Base-by-base conservation (phyloP, 495 filamentous ascomycete species). In the Amorphotheca resinae region DNA sequence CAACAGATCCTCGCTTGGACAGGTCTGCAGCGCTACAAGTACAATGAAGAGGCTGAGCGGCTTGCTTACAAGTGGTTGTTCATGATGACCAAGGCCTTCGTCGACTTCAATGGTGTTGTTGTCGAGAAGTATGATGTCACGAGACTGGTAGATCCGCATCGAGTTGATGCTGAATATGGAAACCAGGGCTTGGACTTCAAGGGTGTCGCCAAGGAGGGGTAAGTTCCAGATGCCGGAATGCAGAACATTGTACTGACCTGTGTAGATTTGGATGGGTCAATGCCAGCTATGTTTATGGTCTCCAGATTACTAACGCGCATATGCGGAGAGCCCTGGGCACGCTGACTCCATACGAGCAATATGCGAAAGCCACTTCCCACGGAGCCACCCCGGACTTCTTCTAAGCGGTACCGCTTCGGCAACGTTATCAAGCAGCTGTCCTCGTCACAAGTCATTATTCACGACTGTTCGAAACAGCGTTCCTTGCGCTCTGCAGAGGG, bases 91-190 rank as follows among this genome's bases (percentile, higher is more conserved):
- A 93, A 91, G 60, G 84, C 87, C 0, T 98, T 96, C 63, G 84
- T 93, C 18, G 87, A 98, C 54, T 96, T 87, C 69, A 94, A 95
- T 53, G 91, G 91, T 16, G 85, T 94, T 22, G 87, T 98, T 15
- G 91, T 95, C 0, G 91, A 98, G 65, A 98, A 98, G 60, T 98
- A 98, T 65, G 84, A 98, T 62, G 91, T 98, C 34, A 96, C 91
- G 35, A 65, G 84, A 40, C 77, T 77, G 17, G 75, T 87, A 50
- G 86, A 89, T 52, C 84, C 91, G 20, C 91, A 96, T 58, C 77
- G 81, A 17, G 91, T 98, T 6, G 82, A 86, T 57, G 91, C 91
- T 44, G 91, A 98, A 62, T 98, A 98, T 58, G 91, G 91, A 1
- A 98, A 98, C 56, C 91, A 98, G 59, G 91, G 91, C 1, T 60